These are phyloP conservation scores for Blastocystis sp. DNA, from an alignment of 352 stramenopile genomes.

Conservation along the genomic window DNA sequence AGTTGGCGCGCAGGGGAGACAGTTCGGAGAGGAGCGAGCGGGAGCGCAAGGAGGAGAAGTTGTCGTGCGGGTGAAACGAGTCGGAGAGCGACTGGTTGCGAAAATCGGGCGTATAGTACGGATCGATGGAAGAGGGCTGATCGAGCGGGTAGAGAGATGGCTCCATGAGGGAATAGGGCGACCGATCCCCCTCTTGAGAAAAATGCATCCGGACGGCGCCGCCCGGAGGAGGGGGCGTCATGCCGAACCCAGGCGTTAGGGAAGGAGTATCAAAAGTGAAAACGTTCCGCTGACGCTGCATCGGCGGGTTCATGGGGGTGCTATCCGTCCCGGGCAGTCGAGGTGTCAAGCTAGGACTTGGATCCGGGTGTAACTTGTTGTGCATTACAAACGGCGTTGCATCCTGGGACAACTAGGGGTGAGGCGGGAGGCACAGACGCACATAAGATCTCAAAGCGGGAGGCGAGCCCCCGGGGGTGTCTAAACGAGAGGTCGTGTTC, in stretches of 20 bases:
- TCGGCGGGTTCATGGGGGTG: not conserved
- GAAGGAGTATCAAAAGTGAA: not conserved
- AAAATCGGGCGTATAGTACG: conserved; percentile 36
- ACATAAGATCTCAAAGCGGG: not conserved
- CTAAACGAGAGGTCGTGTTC: not conserved
- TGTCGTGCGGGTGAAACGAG: not conserved
- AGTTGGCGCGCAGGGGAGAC: no score
- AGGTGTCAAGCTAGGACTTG: not conserved
- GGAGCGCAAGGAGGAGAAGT: not conserved
- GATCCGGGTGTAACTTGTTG: not conserved
- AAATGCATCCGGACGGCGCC: not conserved
- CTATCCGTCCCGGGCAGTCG: not conserved
- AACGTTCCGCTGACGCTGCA: not conserved
- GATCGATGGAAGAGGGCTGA: conserved; percentile 11
- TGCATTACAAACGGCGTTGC: not conserved
- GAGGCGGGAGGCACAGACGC: not conserved
- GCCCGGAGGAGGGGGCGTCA: not conserved
- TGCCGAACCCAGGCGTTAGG: not conserved
- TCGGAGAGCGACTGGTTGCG: not conserved
- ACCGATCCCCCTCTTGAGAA: not conserved
- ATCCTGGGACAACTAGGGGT: not conserved
- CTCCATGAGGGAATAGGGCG: not conserved
- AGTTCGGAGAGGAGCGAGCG: not conserved
- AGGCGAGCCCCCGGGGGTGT: not conserved
- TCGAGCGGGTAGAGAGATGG: not conserved